A percentile compares a stretch with the other conserved stretches of the same genome.
Conservation (phyloP, 108 stramenopile genomes). For the Nitzschia putrida region DNA sequence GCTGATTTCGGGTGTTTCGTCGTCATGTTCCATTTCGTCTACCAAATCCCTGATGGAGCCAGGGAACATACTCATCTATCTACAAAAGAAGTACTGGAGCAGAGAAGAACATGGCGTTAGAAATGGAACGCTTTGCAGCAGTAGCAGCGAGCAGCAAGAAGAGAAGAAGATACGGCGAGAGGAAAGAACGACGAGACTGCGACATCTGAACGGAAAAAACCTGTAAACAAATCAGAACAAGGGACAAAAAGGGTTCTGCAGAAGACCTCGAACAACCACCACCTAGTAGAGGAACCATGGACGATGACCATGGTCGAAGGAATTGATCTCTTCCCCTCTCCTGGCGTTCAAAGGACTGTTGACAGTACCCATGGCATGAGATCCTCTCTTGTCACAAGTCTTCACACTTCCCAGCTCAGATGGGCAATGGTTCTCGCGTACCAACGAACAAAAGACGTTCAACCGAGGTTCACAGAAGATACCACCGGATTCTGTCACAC, state of each 20-base stretch:
- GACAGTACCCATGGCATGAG: no score
- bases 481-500: background rate
- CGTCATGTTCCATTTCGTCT: conserved; percentile 4
- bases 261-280: no score
- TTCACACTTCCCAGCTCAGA: background rate
- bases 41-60: conserved; percentile 11
- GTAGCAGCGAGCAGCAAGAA: no score
- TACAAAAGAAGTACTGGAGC: no score
- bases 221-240: no score
- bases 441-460: background rate
- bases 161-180: background rate
- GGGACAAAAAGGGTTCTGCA: no score
- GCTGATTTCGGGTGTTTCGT: conserved; percentile 3
- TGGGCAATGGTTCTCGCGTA: background rate
- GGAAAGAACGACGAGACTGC: background rate
- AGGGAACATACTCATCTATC: conserved; percentile 4
- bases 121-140: background rate
- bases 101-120: background rate
- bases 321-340: no score
- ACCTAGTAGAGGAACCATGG: no score
- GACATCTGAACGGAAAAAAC: background rate
- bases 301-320: no score
- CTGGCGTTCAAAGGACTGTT: no score
- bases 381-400: no score
- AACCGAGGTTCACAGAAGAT: background rate